Evolutionary conservation across 2,329 filamentous ascomycete genomes (phyloP).

Genomic region (Xylariaceae sp.): DNA sequence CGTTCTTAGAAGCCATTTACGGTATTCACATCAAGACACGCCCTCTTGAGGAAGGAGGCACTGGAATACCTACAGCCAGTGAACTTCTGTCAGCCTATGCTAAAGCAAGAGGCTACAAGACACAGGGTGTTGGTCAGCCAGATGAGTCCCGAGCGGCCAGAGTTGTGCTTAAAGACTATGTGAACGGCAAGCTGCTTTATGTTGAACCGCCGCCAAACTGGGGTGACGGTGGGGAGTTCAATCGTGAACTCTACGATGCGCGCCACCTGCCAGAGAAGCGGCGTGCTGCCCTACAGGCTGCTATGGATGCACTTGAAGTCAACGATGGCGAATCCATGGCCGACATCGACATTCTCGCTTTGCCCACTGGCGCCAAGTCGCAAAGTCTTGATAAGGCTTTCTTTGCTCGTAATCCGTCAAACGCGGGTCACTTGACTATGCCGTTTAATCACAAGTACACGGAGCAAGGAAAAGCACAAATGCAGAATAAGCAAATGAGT

Average conservation of each 20-base stretch:
- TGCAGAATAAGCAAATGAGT: slow-evolving; percentile 63
- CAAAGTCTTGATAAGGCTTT: slow-evolving; percentile 81
- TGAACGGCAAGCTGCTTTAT: slow-evolving; percentile 90
- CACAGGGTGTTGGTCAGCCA: slow-evolving; percentile 81
- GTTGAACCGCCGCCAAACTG: slow-evolving; percentile 79
- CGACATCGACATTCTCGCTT: slow-evolving; percentile 45
- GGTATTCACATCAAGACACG: slow-evolving; percentile 83
- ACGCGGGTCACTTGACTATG: slow-evolving; percentile 64
- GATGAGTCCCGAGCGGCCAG: slow-evolving; percentile 90
- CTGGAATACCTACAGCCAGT: slow-evolving; percentile 75
- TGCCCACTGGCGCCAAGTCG: slow-evolving; percentile 67
- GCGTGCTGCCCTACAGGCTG: slow-evolving; percentile 57
- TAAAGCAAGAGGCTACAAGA: slow-evolving; percentile 83
- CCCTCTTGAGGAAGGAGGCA: slow-evolving; percentile 87
- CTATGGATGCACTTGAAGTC: slow-evolving; percentile 45
- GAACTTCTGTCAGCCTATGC: slow-evolving; percentile 87
- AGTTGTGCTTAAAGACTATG: slow-evolving; percentile 92
- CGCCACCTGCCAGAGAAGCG: slow-evolving; percentile 79
- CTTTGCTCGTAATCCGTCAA: slow-evolving; percentile 55
- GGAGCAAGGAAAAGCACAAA: slow-evolving; percentile 61
- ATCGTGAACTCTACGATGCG: slow-evolving; percentile 81
- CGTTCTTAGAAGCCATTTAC: slow-evolving; percentile 88
- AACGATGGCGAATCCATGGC: slow-evolving; percentile 35
- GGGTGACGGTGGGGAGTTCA: slow-evolving; percentile 74
- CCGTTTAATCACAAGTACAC: slow-evolving; percentile 91